Evolutionary conservation across 768 basidiomycete species (phyloP).

Genomic region (Vishniacozyma victoriae): DNA sequence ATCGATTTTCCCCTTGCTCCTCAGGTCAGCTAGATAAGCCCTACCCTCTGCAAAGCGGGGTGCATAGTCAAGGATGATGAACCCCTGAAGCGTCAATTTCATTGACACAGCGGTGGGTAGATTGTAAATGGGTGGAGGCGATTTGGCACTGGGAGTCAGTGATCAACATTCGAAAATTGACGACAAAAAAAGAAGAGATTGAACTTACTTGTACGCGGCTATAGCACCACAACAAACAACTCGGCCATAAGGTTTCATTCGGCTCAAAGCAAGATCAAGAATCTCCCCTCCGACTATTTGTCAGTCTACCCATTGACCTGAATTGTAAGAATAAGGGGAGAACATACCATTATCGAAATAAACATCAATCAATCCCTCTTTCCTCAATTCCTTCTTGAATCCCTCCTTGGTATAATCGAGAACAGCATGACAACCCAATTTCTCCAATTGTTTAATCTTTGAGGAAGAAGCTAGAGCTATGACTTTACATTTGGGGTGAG

Average conservation of each 20-base stretch:
- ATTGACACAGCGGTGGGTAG: constrained; percentile 67
- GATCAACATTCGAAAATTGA: not conserved
- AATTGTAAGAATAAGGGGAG: not conserved
- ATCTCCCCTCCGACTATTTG: constrained; percentile 64
- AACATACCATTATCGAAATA: constrained; percentile 45
- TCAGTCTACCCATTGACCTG: not conserved
- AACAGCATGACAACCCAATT: constrained; percentile 73
- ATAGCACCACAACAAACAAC: constrained; percentile 83
- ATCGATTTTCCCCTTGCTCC: constrained; percentile 30
- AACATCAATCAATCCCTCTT: constrained; percentile 52
- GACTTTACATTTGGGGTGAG: constrained; percentile 55
- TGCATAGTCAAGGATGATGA: constrained; percentile 74
- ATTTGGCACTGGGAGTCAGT: constrained; percentile 14
- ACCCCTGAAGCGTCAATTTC: constrained; percentile 75
- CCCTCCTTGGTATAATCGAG: constrained; percentile 79
- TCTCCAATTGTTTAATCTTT: constrained; percentile 79
- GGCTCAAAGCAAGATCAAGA: constrained; percentile 66
- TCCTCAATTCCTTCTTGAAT: constrained; percentile 67
- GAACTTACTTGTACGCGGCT: constrained; percentile 57
- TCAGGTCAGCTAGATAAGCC: constrained; percentile 32
- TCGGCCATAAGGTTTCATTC: constrained; percentile 70
- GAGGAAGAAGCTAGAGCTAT: constrained; percentile 78
- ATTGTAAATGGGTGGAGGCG: constrained; percentile 50
- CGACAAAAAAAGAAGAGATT: not conserved
- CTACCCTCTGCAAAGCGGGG: constrained; percentile 32